Evolutionary conservation across 1,284 basidiomycete genomes (phyloP), one percentile per base, ranked within the genome.

Genomic region (Sparassis latifolia): DNA sequence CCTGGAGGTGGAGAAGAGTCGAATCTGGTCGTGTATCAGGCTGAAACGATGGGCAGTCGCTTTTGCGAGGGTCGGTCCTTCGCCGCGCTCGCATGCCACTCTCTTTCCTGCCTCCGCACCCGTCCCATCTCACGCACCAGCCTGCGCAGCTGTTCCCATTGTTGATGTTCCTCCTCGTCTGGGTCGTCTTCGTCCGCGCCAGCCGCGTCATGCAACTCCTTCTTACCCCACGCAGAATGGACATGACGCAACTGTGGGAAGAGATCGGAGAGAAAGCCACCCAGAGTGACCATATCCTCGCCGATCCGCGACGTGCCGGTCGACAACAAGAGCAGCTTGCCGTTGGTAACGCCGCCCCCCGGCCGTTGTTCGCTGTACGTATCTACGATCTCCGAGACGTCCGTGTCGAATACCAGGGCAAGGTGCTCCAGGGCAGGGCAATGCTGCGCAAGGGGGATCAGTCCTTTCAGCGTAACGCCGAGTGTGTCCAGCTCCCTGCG

Each of bases 231-330:
- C 33, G 52, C 39, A 33, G 55, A 53, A 44, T 55, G 32, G 33
- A 58, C 9, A n/a, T 5, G 3, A 27, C 20, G 6, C 42, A 59
- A n/a, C 9, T 50, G 29, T 5, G 58, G 58, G 42, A 54, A 58
- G 30, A 59, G 5, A 40, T 59, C 56, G 47, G 58, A 56, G 33
- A 58, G 42, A 47, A 56, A 52, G n/a, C 52, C 52, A 31, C 56
- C 46, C 40, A 58, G 46, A 35, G 51, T 46, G 30, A 52, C 41
- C 29, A 46, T 12, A 27, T 29, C 29, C 41, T 32, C 33, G 39
- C 37, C 32, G 30, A 56, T 33, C 35, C 20, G 30, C 4, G 58
- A 37, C 45, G 56, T 30, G 33, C 45, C 45, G 12, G 38, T 38
- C 3, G 6, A 27, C 5, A 51, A 37, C 30, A n/a, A 10, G 28